Evolutionary conservation across 306 rosid genomes (phyloP).

Genomic region (Argentina anserina): DNA sequence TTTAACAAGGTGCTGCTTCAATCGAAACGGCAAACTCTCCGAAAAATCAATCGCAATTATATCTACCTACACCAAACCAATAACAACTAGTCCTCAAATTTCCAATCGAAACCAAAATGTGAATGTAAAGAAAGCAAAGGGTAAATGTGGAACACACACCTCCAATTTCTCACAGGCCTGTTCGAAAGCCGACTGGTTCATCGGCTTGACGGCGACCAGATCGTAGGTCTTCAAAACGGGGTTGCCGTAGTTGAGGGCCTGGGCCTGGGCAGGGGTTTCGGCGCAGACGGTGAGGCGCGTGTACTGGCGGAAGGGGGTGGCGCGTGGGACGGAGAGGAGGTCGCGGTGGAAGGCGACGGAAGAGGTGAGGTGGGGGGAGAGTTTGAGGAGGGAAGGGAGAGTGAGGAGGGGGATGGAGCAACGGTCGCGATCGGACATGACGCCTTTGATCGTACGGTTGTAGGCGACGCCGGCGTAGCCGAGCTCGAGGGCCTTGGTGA

Average conservation of each 20-base stretch:
- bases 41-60: conserved; percentile 73
- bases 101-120: conserved; percentile 4
- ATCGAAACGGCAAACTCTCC: conserved; percentile 55
- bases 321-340: conserved; percentile 46
- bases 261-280: conserved; percentile 41
- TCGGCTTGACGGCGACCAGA: conserved; percentile 67
- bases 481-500: conserved; percentile 68
- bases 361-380: conserved; percentile 56
- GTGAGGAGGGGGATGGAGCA: conserved; percentile 61
- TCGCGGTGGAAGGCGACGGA: conserved; percentile 72
- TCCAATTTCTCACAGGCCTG: conserved; percentile 71
- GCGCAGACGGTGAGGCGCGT: conserved; percentile 71
- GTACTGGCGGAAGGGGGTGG: conserved; percentile 83
- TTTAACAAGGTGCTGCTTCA: conserved; percentile 66
- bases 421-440: conserved; percentile 82
- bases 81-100: background rate
- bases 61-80: conserved; percentile 54
- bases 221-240: conserved; percentile 79
- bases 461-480: conserved; percentile 90
- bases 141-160: conserved; percentile 34
- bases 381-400: conserved; percentile 61
- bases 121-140: background rate
- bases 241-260: conserved; percentile 65
- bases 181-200: conserved; percentile 59
- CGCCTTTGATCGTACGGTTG: conserved; percentile 73